Percentiles rank a stretch among this genome's conserved stretches.
Conservation (phyloP, 805 yeast genomes). For the Pichia exigua region DNA sequence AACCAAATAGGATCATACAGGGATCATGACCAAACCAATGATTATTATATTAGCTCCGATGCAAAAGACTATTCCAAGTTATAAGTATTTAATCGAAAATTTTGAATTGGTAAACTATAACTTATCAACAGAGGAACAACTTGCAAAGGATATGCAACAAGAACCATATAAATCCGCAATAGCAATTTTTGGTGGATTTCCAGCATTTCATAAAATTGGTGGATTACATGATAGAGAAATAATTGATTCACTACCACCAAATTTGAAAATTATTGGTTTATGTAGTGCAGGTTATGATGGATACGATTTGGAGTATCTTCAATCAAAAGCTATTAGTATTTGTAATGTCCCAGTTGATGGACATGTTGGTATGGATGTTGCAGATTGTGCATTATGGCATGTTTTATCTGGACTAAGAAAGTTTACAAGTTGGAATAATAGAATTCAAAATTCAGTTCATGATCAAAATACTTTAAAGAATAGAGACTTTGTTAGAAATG, state of each 20-base stretch:
- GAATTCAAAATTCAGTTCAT: constrained; percentile 21
- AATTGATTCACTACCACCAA: constrained; percentile 33
- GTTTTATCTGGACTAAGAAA: constrained; percentile 54
- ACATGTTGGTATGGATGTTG: constrained; percentile 49
- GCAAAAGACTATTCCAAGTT: constrained; percentile 40
- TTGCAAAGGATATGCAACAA: constrained; percentile 31
- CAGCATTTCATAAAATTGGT: constrained; percentile 37
- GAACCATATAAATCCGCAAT: constrained; percentile 30
- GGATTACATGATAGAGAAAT: constrained; percentile 37
- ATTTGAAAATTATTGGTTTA: constrained; percentile 39
- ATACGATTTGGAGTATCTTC: constrained; percentile 33
- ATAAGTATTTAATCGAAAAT: constrained; percentile 32
- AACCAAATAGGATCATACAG: too few species aligned
- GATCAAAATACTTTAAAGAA: constrained; percentile 31
- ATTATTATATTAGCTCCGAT: constrained; percentile 46
- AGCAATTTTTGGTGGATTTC: constrained; percentile 48
- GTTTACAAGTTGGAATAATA: constrained; percentile 39
- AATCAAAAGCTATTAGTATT: constrained; percentile 36
- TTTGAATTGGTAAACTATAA: constrained; percentile 34
- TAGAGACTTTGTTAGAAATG: constrained; percentile 27
- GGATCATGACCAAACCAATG: constrained; percentile 5
- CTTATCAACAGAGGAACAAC: constrained; percentile 34
- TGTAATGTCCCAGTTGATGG: constrained; percentile 57
- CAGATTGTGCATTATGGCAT: constrained; percentile 59
- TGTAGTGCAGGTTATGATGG: constrained; percentile 50